phyloP scores from a whole-genome alignment of 805 yeast species.

The Teunomyces stri region DNA sequence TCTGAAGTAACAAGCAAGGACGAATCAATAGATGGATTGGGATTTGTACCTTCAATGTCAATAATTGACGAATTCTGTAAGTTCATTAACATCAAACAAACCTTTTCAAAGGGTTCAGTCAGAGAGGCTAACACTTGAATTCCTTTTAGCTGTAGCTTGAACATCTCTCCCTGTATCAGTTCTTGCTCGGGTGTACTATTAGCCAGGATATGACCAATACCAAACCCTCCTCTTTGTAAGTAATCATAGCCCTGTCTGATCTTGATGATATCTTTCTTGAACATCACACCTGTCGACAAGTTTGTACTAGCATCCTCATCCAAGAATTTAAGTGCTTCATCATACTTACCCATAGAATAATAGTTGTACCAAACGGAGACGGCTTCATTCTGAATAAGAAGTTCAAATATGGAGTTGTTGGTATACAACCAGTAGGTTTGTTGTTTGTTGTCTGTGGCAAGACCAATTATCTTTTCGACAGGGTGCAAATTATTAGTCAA shows the following conservation, averaged over 20 bases:
- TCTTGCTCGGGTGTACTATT: neutral
- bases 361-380: conserved; percentile 66
- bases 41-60: neutral
- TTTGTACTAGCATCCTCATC: conserved; percentile 1
- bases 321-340: conserved; percentile 10
- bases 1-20: conserved; percentile 15
- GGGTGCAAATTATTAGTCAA: conserved; percentile 5
- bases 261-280: conserved; percentile 45
- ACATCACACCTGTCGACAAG: conserved; percentile 8
- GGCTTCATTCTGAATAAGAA: conserved; percentile 66
- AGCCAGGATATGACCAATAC: conserved; percentile 16
- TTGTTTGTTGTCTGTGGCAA: conserved; percentile 26
- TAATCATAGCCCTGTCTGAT: conserved; percentile 52
- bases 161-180: conserved; percentile 8
- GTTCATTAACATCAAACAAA: conserved; percentile 51
- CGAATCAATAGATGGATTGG: neutral
- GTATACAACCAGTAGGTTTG: conserved; percentile 79
- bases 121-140: conserved; percentile 54
- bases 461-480: conserved; percentile 20
- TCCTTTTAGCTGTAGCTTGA: conserved; percentile 40
- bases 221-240: conserved; percentile 34
- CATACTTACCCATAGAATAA: conserved; percentile 45
- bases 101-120: conserved; percentile 64
- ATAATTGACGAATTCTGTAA: conserved; percentile 5
- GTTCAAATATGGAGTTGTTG: conserved; percentile 59